Base-by-base conservation (phyloP, 768 basidiomycete species). In the Pleurotus pulmonarius region DNA sequence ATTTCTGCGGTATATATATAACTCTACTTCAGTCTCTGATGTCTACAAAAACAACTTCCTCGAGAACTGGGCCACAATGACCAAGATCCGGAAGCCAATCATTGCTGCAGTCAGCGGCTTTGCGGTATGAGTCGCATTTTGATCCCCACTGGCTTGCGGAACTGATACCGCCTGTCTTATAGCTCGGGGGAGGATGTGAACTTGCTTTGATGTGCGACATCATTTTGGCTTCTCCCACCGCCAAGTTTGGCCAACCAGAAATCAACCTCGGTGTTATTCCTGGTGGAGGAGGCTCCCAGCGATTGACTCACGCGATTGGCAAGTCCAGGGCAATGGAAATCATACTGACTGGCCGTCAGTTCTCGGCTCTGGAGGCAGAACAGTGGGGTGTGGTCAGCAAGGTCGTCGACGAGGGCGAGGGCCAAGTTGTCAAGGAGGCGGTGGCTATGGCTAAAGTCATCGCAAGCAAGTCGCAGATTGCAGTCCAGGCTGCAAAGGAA, bases 181-280 rank as follows among this genome's bases (percentile, higher is more conserved):
- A 98, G 95, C 89, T 98, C 59, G 96, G 96, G 8, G 96, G 96
- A 39, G 96, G 96, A 38, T 96, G 95, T 65, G 96, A 99, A 70
- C 84, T 99, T 20, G 96, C 96, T 4, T 82, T 98, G 60, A 93
- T 93, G 86, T 92, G 92, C 70, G 96, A 98, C 74, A 93, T 98
- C 69, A 87, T 98, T 65, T 84, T 97, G 48, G 92, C 88, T 15
- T 89, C 93, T 4, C 89, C 92, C 2, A 92, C 83, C 8, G 96
- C 96, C 15, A 85, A 86, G 63, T 97, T 99, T 62, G 94, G 94
- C 15, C 96, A 97, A 68, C 96, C 96, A 15, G 96, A 98, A 69
- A 94, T 99, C 70, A 94, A 91, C 66, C 80, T 98, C 26, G 96
- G 94, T 53, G 87, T 92, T 59, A 97, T 98, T 66, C 94, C 95